These are phyloP conservation scores for Tinospora cordifolia DNA, from an alignment of 164 flowering plant species.

Conservation along the genomic window DNA sequence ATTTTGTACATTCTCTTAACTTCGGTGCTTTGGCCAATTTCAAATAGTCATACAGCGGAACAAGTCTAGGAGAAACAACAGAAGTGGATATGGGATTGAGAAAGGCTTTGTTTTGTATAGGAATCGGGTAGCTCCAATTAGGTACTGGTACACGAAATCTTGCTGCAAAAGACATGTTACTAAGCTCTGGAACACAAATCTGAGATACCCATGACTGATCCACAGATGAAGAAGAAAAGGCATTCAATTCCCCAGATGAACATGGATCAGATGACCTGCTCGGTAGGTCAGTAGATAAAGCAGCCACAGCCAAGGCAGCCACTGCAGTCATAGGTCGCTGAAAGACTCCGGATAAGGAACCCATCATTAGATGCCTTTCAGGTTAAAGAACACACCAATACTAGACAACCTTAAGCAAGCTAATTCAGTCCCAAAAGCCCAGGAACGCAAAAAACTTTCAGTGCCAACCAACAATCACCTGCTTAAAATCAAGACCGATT, in stretches of 20 bases:
- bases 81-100: constrained; percentile 16
- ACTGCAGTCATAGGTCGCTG: constrained; percentile 66
- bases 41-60: constrained; percentile 49
- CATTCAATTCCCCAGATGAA: constrained; percentile 21
- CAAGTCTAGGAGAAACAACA: constrained; percentile 36
- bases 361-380: constrained; percentile 33
- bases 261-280: constrained; percentile 22
- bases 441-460: background rate
- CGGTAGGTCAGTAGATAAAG: constrained; percentile 46
- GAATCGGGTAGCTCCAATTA: constrained; percentile 23
- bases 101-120: constrained; percentile 14
- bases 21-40: constrained; percentile 47
- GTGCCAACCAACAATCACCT: background rate
- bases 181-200: constrained; percentile 41
- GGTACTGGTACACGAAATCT: constrained; percentile 50
- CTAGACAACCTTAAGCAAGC: background rate
- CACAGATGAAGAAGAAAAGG: constrained; percentile 14
- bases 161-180: constrained; percentile 41
- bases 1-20: constrained; percentile 22
- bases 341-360: constrained; percentile 60
- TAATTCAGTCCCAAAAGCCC: background rate
- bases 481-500: background rate
- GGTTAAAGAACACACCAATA: constrained; percentile 23
- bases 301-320: constrained; percentile 59
- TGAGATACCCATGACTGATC: constrained; percentile 41